A percentile compares a stretch with the other conserved stretches of the same genome.
Evolutionary conservation across 352 stramenopile genomes (phyloP).

Genomic region (Phytophthora lateralis): DNA sequence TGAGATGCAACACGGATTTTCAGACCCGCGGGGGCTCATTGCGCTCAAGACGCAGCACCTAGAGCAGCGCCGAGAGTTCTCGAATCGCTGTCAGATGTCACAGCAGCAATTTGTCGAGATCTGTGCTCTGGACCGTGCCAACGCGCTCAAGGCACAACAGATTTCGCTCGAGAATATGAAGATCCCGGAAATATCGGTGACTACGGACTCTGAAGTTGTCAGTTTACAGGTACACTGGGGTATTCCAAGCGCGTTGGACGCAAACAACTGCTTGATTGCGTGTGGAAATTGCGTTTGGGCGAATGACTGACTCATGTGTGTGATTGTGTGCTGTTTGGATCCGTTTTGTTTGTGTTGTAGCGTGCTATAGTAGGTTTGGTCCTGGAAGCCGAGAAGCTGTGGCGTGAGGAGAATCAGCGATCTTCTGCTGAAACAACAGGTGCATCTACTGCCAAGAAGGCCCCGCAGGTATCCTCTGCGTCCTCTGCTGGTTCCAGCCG

Average conservation of each 20-base stretch:
- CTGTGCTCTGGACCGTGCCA: constrained; percentile 65
- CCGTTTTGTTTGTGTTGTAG: constrained; percentile 32
- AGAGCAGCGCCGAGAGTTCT: constrained; percentile 71
- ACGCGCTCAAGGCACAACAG: constrained; percentile 67
- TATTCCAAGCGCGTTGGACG: background rate
- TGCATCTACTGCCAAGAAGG: constrained; percentile 31
- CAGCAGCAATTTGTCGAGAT: constrained; percentile 85
- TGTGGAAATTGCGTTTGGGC: background rate
- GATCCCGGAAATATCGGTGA: constrained; percentile 72
- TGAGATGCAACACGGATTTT: constrained; percentile 51
- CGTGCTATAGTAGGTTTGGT: constrained; percentile 73
- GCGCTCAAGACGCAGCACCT: constrained; percentile 66
- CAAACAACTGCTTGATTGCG: background rate
- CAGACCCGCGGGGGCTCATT: constrained; percentile 55
- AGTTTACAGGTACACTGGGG: constrained; percentile 50
- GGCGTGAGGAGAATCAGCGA: constrained; percentile 53
- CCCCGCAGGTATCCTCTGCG: constrained; percentile 3
- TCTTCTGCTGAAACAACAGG: constrained; percentile 16
- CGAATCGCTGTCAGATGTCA: constrained; percentile 69
- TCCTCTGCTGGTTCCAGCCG: constrained; percentile 20
- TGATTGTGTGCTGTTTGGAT: constrained; percentile 1
- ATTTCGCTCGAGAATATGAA: constrained; percentile 75
- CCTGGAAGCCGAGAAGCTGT: constrained; percentile 71
- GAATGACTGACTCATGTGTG: constrained; percentile 9
- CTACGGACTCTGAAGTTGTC: constrained; percentile 48